Percentiles rank a stretch among this genome's conserved stretches.
Conservation (phyloP, 345 rosid species). For the Rhodamnia rubescens region DNA sequence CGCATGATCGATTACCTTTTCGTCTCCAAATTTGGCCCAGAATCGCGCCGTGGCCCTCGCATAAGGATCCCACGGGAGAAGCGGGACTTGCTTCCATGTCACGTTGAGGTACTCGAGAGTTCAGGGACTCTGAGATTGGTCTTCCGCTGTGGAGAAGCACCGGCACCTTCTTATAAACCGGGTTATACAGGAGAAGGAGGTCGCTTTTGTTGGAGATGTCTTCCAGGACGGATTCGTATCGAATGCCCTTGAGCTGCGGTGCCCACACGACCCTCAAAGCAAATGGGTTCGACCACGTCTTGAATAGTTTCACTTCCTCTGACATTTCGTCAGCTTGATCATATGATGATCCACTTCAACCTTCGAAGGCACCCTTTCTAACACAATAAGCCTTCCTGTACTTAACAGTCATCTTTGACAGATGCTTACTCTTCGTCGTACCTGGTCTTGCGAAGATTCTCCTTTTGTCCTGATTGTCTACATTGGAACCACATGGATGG, state of each 20-base stretch:
- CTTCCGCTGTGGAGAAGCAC: constrained; percentile 1
- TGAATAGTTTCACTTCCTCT: constrained; percentile 1
- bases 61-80: background rate
- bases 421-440: background rate
- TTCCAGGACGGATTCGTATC: background rate
- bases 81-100: background rate
- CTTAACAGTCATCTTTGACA: background rate
- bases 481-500: background rate
- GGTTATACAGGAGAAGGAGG: background rate
- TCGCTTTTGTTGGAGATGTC: background rate
- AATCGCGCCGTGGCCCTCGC: background rate
- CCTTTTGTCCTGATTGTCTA: background rate
- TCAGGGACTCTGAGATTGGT: background rate
- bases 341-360: background rate
- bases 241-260: background rate
- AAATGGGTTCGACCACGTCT: constrained; percentile 4
- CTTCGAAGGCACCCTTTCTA: background rate
- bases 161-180: background rate
- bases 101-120: background rate
- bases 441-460: background rate
- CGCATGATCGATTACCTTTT: background rate
- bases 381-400: background rate
- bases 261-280: constrained; percentile 1
- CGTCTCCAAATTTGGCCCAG: background rate
- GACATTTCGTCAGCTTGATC: background rate